Percentiles rank a stretch among this genome's conserved stretches.
phyloP scores from a whole-genome alignment of 2,329 filamentous ascomycete genomes.

The Pseudogymnoascus sp. region DNA sequence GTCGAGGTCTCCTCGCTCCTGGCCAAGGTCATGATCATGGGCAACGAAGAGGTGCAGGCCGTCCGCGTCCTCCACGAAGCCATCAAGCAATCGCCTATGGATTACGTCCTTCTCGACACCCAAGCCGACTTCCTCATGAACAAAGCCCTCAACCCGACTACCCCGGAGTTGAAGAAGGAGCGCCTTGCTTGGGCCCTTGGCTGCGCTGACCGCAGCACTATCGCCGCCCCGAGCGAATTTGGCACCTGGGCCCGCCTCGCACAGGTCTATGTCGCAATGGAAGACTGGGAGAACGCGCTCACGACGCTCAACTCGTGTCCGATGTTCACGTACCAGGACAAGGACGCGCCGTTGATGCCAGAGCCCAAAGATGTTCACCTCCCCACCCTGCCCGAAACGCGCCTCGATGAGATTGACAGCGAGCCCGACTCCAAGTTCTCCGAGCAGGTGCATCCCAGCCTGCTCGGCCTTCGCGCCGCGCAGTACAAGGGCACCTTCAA shows the following conservation, averaged over 20 bases:
- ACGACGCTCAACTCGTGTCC: slow-evolving; percentile 96
- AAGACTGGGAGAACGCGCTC: slow-evolving; percentile 93
- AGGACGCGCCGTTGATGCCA: slow-evolving; percentile 89
- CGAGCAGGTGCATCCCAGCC: slow-evolving; percentile 79
- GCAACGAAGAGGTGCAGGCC: slow-evolving; percentile 94
- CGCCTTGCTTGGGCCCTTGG: slow-evolving; percentile 80
- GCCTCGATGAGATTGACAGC: slow-evolving; percentile 93
- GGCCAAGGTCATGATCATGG: slow-evolving; percentile 84
- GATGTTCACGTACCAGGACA: slow-evolving; percentile 99
- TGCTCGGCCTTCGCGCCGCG: slow-evolving; percentile 78
- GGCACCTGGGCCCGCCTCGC: slow-evolving; percentile 91
- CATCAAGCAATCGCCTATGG: slow-evolving; percentile 88
- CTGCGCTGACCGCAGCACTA: slow-evolving; percentile 88
- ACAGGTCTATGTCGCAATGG: slow-evolving; percentile 86
- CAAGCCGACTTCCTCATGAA: slow-evolving; percentile 86
- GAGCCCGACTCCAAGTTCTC: slow-evolving; percentile 72
- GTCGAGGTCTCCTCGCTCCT: slow-evolving; percentile 90
- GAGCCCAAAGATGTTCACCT: slow-evolving; percentile 82
- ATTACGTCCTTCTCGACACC: slow-evolving; percentile 91
- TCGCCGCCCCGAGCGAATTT: slow-evolving; percentile 94
- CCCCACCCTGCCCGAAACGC: slow-evolving; percentile 78
- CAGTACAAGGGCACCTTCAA: slow-evolving; percentile 92
- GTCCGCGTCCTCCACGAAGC: slow-evolving; percentile 82
- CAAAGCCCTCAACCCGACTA: slow-evolving; percentile 58
- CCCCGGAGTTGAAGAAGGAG: slow-evolving; percentile 49